A percentile compares a stretch with the other conserved stretches of the same genome.
Evolutionary conservation across 148 eudicot genomes (phyloP).

Genomic region (Amaranthus palmeri): DNA sequence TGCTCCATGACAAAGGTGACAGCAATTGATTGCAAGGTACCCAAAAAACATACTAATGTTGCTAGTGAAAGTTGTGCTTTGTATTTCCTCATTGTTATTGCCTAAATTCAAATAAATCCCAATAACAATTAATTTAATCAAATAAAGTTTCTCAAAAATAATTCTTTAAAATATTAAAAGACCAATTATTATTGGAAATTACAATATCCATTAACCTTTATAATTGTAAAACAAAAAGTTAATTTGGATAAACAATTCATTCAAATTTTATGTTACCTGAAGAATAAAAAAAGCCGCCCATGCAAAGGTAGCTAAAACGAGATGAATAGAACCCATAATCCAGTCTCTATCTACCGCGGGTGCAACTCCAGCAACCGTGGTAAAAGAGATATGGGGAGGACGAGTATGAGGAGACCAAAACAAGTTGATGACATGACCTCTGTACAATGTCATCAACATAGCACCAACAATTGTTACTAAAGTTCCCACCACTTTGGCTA

Average conservation of each 20-base stretch:
- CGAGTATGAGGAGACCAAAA: conserved; percentile 48
- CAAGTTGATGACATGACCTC: conserved; percentile 58
- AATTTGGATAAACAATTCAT: no score
- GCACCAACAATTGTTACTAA: conserved; percentile 88
- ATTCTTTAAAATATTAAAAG: no score
- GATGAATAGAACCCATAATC: conserved; percentile 78
- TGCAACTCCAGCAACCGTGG: conserved; percentile 13
- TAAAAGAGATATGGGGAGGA: conserved; percentile 24
- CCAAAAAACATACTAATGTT: conserved; percentile 72
- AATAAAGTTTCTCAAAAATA: no score
- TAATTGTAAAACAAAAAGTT: no score
- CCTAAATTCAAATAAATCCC: conserved; percentile 24
- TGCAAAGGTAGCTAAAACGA: conserved; percentile 75
- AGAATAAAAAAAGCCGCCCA: conserved; percentile 92
- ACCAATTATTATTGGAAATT: no score
- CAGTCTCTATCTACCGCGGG: conserved; percentile 51
- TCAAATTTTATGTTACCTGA: conserved; percentile 35
- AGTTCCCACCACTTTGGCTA: conserved; percentile 93
- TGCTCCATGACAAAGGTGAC: conserved; percentile 86
- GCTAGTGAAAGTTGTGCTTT: conserved; percentile 70
- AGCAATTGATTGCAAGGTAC: conserved; percentile 78
- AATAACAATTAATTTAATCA: neutral
- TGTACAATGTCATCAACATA: conserved; percentile 94
- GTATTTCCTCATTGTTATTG: conserved; percentile 57
- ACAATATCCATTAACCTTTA: no score